These are phyloP conservation scores for Pholiota conissans DNA, from an alignment of 768 basidiomycete genomes.

Conservation along the genomic window DNA sequence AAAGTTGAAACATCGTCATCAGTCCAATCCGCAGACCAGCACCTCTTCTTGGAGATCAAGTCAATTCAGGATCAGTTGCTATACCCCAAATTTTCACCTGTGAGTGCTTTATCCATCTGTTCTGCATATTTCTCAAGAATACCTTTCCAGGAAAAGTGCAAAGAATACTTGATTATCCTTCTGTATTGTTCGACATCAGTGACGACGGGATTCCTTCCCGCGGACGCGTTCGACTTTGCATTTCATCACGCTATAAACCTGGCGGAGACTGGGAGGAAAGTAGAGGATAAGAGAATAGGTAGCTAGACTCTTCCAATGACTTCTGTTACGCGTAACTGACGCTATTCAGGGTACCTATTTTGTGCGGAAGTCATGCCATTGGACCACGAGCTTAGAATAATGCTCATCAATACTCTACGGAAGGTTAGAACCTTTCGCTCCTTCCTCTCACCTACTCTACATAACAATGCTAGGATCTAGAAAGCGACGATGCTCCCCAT, in stretches of 20 bases:
- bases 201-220: constrained; percentile 39
- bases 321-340: neutral
- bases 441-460: neutral
- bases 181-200: constrained; percentile 65
- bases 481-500: constrained; percentile 50
- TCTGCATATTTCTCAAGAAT: constrained; percentile 6
- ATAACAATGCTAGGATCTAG: constrained; percentile 58
- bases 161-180: constrained; percentile 66
- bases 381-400: constrained; percentile 70
- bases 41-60: constrained; percentile 60
- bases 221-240: constrained; percentile 64
- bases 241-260: constrained; percentile 76
- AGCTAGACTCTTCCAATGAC: constrained; percentile 7
- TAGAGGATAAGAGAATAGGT: constrained; percentile 73
- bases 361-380: constrained; percentile 72
- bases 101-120: constrained; percentile 35
- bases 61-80: constrained; percentile 53
- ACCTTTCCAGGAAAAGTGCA: constrained; percentile 54
- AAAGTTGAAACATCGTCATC: constrained; percentile 66
- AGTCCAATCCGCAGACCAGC: constrained; percentile 57
- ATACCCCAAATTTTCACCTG: constrained; percentile 49
- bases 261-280: constrained; percentile 63
- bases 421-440: constrained; percentile 48
- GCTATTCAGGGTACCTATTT: constrained; percentile 70
- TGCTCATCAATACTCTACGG: constrained; percentile 84